phyloP scores from a whole-genome alignment of 169 alveolate genomes.

The Sarcocystis neurona region DNA sequence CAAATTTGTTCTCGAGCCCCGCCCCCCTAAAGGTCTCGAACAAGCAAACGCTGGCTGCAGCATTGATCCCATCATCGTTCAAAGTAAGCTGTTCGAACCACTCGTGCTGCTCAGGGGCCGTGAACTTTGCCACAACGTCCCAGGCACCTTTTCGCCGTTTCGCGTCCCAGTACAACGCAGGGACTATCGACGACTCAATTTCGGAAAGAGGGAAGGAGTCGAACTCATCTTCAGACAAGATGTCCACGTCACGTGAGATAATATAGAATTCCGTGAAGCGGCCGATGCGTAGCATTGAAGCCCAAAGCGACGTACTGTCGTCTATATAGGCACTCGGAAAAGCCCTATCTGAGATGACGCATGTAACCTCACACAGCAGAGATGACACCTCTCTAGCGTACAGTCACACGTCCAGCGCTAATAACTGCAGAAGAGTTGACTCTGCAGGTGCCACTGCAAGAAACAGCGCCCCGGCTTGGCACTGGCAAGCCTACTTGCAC shows the following conservation, averaged over 20 bases:
- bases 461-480: background rate
- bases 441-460: background rate
- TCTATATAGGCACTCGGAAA: background rate
- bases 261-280: background rate
- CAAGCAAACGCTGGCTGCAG: background rate
- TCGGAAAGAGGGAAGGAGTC: background rate
- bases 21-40: too few relatives aligned
- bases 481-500: background rate
- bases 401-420: too few relatives aligned
- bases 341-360: too few relatives aligned
- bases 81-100: background rate
- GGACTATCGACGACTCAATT: background rate
- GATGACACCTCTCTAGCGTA: too few relatives aligned
- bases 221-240: background rate
- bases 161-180: background rate
- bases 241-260: background rate
- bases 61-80: background rate
- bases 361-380: too few relatives aligned
- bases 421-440: too few relatives aligned
- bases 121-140: background rate
- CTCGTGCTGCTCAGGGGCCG: background rate
- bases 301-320: background rate
- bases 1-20: background rate
- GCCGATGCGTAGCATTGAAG: background rate
- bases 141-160: background rate